Evolutionary conservation across 1,139 yeast species (phyloP).

Genomic region (Saccharomyces hybrid): DNA sequence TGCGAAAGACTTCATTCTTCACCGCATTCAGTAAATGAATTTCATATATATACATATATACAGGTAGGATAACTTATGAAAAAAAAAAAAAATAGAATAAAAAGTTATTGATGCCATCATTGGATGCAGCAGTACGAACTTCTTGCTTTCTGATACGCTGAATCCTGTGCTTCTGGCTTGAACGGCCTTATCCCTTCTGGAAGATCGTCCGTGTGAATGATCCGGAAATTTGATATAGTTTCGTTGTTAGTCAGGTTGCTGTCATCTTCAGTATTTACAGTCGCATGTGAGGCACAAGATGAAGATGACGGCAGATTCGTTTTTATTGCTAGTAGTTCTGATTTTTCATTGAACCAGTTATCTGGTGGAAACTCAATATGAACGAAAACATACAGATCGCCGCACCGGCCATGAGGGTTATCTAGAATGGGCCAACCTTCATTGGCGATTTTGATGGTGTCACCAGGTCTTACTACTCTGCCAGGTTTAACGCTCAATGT

Average conservation of each 20-base stretch:
- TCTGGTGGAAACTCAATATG: slow-evolving; percentile 79
- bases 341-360: slow-evolving; percentile 65
- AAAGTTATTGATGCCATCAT: not conserved
- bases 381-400: slow-evolving; percentile 67
- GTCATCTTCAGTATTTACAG: slow-evolving; percentile 6
- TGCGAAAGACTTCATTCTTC: not conserved
- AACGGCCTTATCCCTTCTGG: not conserved
- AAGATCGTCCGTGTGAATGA: slow-evolving; percentile 5
- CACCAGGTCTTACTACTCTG: slow-evolving; percentile 75
- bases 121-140: not conserved
- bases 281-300: slow-evolving; percentile 13
- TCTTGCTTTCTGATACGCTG: not conserved
- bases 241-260: slow-evolving; percentile 22
- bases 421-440: slow-evolving; percentile 81
- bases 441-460: slow-evolving; percentile 51
- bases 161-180: not conserved
- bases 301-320: slow-evolving; percentile 42
- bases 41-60: not conserved
- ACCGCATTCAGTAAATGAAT: not conserved
- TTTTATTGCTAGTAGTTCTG: slow-evolving; percentile 46
- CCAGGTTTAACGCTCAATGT: slow-evolving; percentile 59
- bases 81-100: not conserved
- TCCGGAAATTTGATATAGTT: slow-evolving; percentile 12
- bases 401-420: slow-evolving; percentile 36
- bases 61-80: not conserved